Conservation (phyloP, 257 asterid genomes). For the Solanum bulbocastanum region DNA sequence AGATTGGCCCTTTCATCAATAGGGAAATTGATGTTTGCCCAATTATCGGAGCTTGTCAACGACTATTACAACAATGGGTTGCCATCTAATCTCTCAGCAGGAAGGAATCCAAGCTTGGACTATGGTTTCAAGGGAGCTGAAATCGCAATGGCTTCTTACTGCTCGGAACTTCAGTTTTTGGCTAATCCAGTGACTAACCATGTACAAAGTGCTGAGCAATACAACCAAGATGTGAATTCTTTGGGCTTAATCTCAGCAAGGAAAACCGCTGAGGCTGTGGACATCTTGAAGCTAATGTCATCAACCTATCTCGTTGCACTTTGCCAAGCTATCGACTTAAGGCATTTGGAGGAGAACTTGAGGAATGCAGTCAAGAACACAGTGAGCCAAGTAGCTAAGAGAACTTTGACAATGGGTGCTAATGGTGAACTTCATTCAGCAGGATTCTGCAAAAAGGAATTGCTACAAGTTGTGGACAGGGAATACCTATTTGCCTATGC, state of each 20-base stretch:
- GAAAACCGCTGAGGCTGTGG: background rate
- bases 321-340: too few relatives aligned
- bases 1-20: background rate
- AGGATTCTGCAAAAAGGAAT: too few relatives aligned
- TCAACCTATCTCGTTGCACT: too few relatives aligned
- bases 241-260: background rate
- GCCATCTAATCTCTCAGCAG: background rate
- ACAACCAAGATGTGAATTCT: background rate
- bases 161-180: background rate
- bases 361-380: too few relatives aligned
- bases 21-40: background rate
- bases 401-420: too few relatives aligned
- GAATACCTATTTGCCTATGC: too few relatives aligned
- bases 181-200: background rate
- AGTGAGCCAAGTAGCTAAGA: too few relatives aligned
- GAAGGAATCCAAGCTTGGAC: background rate
- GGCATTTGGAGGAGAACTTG: too few relatives aligned
- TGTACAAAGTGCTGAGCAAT: background rate
- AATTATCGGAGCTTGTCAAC: background rate
- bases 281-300: too few relatives aligned
- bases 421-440: too few relatives aligned
- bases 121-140: background rate
- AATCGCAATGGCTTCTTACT: background rate
- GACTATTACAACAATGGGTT: background rate
- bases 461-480: too few relatives aligned